A percentile compares a stretch with the other conserved stretches of the same genome.
These are phyloP conservation scores for Rhynchosporium secalis DNA, from an alignment of 2,329 filamentous ascomycete genomes.

Conservation along the genomic window DNA sequence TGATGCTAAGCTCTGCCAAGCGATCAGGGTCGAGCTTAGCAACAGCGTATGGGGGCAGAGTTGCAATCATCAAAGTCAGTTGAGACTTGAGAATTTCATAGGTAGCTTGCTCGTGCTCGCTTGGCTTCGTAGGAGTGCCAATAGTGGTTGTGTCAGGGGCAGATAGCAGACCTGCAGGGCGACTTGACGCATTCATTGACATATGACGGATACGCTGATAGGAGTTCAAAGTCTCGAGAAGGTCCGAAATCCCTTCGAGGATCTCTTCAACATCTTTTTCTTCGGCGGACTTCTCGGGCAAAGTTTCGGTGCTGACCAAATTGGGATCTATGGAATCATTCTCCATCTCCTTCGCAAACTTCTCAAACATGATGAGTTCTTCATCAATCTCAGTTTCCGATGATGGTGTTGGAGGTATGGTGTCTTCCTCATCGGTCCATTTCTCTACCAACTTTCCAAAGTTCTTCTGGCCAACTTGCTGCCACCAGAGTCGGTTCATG, in stretches of 20 bases:
- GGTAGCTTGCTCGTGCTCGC: constrained; percentile 53
- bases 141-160: constrained; percentile 54
- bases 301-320: constrained; percentile 41
- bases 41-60: constrained; percentile 56
- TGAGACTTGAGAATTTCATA: constrained; percentile 55
- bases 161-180: constrained; percentile 63
- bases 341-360: constrained; percentile 60
- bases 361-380: constrained; percentile 45
- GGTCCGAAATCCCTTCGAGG: constrained; percentile 70
- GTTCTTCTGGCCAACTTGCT: constrained; percentile 63
- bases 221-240: constrained; percentile 74
- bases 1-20: constrained; percentile 54
- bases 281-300: constrained; percentile 52
- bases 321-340: constrained; percentile 58
- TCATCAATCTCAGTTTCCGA: constrained; percentile 37
- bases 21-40: constrained; percentile 58
- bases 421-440: constrained; percentile 23
- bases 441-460: constrained; percentile 62
- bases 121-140: constrained; percentile 65
- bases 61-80: constrained; percentile 51
- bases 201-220: constrained; percentile 78
- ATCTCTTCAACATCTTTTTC: constrained; percentile 68
- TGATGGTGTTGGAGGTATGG: constrained; percentile 6
- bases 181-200: constrained; percentile 62
- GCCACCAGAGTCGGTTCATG: constrained; percentile 74